Base-by-base conservation (phyloP, 306 rosid genomes). In the Inga leiocalycina region DNA sequence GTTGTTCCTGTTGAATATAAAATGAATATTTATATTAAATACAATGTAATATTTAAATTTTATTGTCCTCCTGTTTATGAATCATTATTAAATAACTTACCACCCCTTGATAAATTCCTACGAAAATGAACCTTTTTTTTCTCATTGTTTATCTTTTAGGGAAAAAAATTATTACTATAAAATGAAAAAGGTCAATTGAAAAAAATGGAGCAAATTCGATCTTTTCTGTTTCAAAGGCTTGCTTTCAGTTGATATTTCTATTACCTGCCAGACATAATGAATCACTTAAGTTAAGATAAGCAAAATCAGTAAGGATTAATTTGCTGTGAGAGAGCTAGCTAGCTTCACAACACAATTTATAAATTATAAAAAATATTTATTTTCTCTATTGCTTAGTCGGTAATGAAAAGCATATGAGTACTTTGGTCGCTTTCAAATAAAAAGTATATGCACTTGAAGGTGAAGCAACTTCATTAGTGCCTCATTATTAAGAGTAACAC, bases 351-450 rank as follows among this genome's bases (percentile, higher is more conserved):
- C 20, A 30, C 20, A 61, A 24, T 24, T 62, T 71, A 83, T 74
- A 15, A 54, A 79, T 74, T 1, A 41, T 56, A 32, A 20, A 24
- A 64, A 79, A 73, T 61, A 62, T 10, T 62, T 22, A 62, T 52
- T 74, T 66, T 52, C 15, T 73, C 16, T 43, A 43, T 30, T 52
- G 72, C 43, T 84, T 84, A 68, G 70, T 27, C 43, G 59, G 65
- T 69, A 73, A 32, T 57, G 78, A 43, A 85, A 77, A 43, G 79
- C 34, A 85, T 41, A 43, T 52, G 37, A 69, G 67, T 57, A 75
- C 57, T 71, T 71, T 72, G 41, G 85, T 88, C 83, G 76, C 84
- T 85, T 85, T 88, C 85, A 80, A 72, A 20, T 66, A 75, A 80
- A 84, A 84, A 62, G 70, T 68, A 88, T 80, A 76, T 39, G 83